Conservation (phyloP, 1,284 basidiomycete species). For the Gymnopus androsaceus region DNA sequence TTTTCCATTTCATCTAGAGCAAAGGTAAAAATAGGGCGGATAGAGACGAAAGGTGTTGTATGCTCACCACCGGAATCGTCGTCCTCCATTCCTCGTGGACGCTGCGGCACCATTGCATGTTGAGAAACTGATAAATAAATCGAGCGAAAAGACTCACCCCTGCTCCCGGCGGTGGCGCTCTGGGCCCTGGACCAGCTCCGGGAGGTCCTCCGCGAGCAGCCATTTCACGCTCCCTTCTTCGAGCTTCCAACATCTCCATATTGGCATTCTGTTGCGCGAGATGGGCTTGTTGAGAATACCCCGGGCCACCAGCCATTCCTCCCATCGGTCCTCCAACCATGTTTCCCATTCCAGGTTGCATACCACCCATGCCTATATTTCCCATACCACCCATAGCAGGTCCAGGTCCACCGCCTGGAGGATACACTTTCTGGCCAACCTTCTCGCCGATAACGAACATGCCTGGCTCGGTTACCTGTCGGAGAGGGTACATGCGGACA, state of each 20-base stretch:
- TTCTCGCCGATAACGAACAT: conserved; percentile 72
- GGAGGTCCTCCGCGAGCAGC: conserved; percentile 15
- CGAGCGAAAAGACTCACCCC: neutral
- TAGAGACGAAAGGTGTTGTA: too few relatives aligned
- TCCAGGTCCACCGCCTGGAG: conserved; percentile 33
- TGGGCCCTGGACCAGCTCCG: neutral
- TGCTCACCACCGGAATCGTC: conserved; percentile 76
- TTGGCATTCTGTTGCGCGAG: conserved; percentile 68
- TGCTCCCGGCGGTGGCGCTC: neutral
- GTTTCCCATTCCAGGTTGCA: neutral
- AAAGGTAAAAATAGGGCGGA: neutral
- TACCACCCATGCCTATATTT: conserved; percentile 19
- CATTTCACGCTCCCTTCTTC: conserved; percentile 49
- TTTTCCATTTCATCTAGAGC: conserved; percentile 74
- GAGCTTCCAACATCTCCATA: conserved; percentile 67
- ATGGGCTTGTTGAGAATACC: conserved; percentile 48
- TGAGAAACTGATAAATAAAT: too few relatives aligned
- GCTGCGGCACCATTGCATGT: neutral
- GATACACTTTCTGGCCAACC: conserved; percentile 60
- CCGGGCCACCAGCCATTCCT: neutral
- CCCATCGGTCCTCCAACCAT: neutral
- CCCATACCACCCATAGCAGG: conserved; percentile 29
- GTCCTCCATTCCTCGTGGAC: conserved; percentile 47
- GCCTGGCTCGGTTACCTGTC: conserved; percentile 60
- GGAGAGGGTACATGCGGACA: conserved; percentile 68